Base-by-base conservation (phyloP, 2,329 filamentous ascomycete species). In the Elsinoe perseae region DNA sequence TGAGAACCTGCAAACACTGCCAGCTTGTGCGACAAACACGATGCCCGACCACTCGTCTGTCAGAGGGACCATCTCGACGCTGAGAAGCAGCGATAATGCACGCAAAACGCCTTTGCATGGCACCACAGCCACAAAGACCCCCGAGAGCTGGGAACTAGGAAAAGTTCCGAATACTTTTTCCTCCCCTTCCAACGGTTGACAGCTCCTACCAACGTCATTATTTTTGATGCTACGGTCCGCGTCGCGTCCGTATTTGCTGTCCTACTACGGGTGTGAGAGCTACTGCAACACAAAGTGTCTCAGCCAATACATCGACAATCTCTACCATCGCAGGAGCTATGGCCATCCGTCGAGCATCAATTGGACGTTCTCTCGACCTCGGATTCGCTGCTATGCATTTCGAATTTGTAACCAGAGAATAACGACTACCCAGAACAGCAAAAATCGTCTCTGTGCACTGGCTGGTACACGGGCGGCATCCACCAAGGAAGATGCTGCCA, bases 51-150 rank as follows among this genome's bases (percentile, higher is more conserved):
- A 7, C 9, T 23, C 38, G 21, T 21, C 38, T 36, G 4, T 14
- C 32, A 36, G 9, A 14, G n/a, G 12, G 10, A 14, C 9, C 32
- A 36, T 3, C 32, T 12, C 12, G 5, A n/a, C 32, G 32, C 32
- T 14, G 32, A 36, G 32, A 6, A 43, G 18, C 4, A 43, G 21
- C 38, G 16, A 12, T 16, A 18, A 50, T 32, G 44, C 44, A 50
- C 44, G 10, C 44, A 18, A 50, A 50, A 30, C 44, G 44, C 28
- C 28, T 50, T 25, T 20, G 44, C 44, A 50, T 30, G 20, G 27
- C 44, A 32, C 23, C 7, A 50, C 44, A 50, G 44, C 44, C 44
- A 50, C 44, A 16, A 14, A 16, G 44, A 16, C 44, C 44, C 44
- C 14, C 16, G 10, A n/a, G 44, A 50, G 25, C 44, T 50, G 44